Percentiles rank a stretch among this genome's conserved stretches.
phyloP scores from a whole-genome alignment of 2,329 filamentous ascomycete species.

The Neofusicoccum sp. region DNA sequence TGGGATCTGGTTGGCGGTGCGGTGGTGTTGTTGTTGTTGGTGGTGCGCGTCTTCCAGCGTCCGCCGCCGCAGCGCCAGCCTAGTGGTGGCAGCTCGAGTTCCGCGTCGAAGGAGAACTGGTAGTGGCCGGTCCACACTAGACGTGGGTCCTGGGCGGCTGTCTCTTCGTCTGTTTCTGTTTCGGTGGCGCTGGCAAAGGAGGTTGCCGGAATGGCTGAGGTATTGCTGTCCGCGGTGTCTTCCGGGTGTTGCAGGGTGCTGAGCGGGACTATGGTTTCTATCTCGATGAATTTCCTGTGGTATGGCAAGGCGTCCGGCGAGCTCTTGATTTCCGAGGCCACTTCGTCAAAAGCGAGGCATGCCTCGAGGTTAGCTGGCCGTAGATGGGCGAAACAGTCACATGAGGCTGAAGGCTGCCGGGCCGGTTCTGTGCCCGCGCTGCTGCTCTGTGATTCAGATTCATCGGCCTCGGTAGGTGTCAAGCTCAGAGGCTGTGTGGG shows the following conservation, averaged over 20 bases:
- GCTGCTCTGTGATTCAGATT: neutral
- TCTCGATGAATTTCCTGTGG: slow-evolving; percentile 3
- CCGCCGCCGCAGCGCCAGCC: neutral
- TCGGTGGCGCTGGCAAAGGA: neutral
- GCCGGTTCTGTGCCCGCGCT: neutral
- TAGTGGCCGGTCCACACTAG: slow-evolving; percentile 12
- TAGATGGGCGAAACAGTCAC: slow-evolving; percentile 7
- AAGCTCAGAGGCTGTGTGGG: neutral
- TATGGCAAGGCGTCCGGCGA: neutral
- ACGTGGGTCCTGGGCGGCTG: neutral
- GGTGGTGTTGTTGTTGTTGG: neutral
- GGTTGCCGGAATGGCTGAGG: neutral
- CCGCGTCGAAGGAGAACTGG: slow-evolving; percentile 1
- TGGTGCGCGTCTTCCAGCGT: neutral
- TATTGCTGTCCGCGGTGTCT: neutral
- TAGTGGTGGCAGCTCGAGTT: slow-evolving; percentile 3
- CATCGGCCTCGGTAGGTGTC: slow-evolving; percentile 2
- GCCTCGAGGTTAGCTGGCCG: slow-evolving; percentile 7
- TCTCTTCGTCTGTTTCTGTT: slow-evolving; percentile 4
- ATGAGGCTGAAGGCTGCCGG: neutral
- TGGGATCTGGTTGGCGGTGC: neutral
- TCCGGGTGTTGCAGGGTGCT: neutral
- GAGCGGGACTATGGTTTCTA: slow-evolving; percentile 9
- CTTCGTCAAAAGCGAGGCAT: slow-evolving; percentile 9
- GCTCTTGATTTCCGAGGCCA: slow-evolving; percentile 2